Conservation (phyloP, 768 basidiomycete genomes). For the Tubosaeta sp. region DNA sequence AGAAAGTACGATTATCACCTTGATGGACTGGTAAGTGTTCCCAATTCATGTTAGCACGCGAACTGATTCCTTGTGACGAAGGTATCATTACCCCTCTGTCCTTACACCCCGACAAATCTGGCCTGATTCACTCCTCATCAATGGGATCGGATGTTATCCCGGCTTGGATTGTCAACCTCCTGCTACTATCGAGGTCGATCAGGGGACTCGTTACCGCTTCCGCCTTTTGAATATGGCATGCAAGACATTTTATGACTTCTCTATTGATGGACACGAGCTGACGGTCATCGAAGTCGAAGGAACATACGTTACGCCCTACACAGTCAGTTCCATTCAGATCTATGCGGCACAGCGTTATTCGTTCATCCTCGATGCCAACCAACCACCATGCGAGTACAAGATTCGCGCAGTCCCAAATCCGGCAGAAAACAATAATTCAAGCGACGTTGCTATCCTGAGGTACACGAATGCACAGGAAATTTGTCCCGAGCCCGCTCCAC, state of each 20-base stretch:
- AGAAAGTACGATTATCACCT: constrained; percentile 26
- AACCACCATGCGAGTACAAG: constrained; percentile 39
- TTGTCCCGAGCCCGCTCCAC: too few relatives aligned
- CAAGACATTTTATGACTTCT: constrained; percentile 26
- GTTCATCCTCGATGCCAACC: constrained; percentile 39
- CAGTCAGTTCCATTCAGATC: constrained; percentile 35
- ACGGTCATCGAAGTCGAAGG: constrained; percentile 44
- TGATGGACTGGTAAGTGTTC: constrained; percentile 21
- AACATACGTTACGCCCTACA: constrained; percentile 33
- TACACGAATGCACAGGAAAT: neutral
- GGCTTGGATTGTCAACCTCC: constrained; percentile 19
- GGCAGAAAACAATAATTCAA: constrained; percentile 22
- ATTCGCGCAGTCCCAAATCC: constrained; percentile 1
- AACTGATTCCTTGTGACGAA: neutral
- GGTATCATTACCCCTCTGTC: constrained; percentile 17
- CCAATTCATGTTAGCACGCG: too few relatives aligned
- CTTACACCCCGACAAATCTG: constrained; percentile 8
- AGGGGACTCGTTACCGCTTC: constrained; percentile 36
- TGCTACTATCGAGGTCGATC: constrained; percentile 29
- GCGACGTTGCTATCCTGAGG: constrained; percentile 8
- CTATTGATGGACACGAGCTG: constrained; percentile 23
- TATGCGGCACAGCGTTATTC: constrained; percentile 44
- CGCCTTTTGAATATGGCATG: constrained; percentile 36
- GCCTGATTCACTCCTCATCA: constrained; percentile 36
- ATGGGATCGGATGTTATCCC: constrained; percentile 36